Evolutionary conservation across 2,329 filamentous ascomycete genomes (phyloP).

Genomic region (Pseudogymnoascus sp.): DNA sequence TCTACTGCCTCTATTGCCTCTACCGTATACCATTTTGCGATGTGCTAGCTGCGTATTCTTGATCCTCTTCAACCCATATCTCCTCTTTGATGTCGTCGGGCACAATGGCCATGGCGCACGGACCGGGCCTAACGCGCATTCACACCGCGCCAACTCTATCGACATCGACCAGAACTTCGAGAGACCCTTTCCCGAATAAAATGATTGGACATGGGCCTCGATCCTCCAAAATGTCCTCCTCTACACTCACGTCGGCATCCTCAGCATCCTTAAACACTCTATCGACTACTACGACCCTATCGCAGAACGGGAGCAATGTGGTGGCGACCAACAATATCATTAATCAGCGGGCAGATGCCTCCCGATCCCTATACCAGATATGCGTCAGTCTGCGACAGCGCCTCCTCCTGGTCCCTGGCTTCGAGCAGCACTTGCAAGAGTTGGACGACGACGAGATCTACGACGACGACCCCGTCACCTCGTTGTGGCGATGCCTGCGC

Average conservation of each 20-base stretch:
- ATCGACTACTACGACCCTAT: conserved; percentile 26
- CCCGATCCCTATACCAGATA: conserved; percentile 88
- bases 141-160: conserved; percentile 10
- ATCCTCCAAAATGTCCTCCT: conserved; percentile 55
- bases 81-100: conserved; percentile 9
- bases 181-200: conserved; percentile 9
- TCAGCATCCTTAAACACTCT: conserved; percentile 29
- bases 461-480: conserved; percentile 74
- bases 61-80: not conserved
- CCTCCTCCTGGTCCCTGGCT: conserved; percentile 75
- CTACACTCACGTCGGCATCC: conserved; percentile 23
- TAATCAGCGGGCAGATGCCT: conserved; percentile 91
- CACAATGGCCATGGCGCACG: conserved; percentile 9
- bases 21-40: not conserved
- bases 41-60: not conserved
- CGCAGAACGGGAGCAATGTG: conserved; percentile 52
- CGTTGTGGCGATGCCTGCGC: conserved; percentile 81
- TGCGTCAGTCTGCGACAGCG: conserved; percentile 80
- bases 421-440: conserved; percentile 66
- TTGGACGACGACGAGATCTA: conserved; percentile 61
- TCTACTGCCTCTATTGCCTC: not conserved
- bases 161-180: conserved; percentile 8
- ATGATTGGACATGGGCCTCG: conserved; percentile 33
- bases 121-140: conserved; percentile 10
- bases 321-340: conserved; percentile 88